Conservation (phyloP, 2,329 filamentous ascomycete species). For the Mollisia scopiformis region DNA sequence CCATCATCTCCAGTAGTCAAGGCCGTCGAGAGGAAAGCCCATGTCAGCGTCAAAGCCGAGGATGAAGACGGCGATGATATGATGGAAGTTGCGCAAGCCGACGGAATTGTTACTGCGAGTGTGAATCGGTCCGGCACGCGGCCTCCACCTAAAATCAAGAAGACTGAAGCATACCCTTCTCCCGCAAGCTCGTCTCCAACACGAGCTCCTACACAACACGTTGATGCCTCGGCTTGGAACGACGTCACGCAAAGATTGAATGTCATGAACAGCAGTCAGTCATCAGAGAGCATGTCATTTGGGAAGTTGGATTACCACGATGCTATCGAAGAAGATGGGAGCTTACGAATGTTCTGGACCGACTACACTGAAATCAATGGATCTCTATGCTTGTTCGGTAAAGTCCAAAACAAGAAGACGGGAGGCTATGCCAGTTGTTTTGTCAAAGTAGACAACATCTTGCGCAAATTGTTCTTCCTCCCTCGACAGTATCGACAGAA, state of each 20-base stretch:
- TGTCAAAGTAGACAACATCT: slow-evolving; percentile 91
- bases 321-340: slow-evolving; percentile 92
- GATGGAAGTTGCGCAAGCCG: slow-evolving; percentile 83
- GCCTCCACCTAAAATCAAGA: slow-evolving; percentile 74
- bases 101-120: slow-evolving; percentile 69
- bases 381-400: slow-evolving; percentile 91
- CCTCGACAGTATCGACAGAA: slow-evolving; percentile 74
- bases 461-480: slow-evolving; percentile 91
- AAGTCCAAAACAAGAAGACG: slow-evolving; percentile 87
- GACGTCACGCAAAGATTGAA: slow-evolving; percentile 84
- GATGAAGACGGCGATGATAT: slow-evolving; percentile 77
- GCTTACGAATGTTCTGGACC: slow-evolving; percentile 93
- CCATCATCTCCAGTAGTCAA: slow-evolving; percentile 88
- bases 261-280: slow-evolving; percentile 76
- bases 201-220: slow-evolving; percentile 57
- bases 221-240: slow-evolving; percentile 89
- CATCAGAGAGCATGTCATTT: slow-evolving; percentile 62
- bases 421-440: slow-evolving; percentile 87
- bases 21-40: slow-evolving; percentile 72
- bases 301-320: slow-evolving; percentile 84
- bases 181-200: slow-evolving; percentile 78
- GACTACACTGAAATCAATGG: slow-evolving; percentile 95
- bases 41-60: slow-evolving; percentile 59
- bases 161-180: slow-evolving; percentile 67
- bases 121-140: slow-evolving; percentile 86